Evolutionary conservation across 129 eudicot species (phyloP).

Genomic region (Scalesia atractyloides): DNA sequence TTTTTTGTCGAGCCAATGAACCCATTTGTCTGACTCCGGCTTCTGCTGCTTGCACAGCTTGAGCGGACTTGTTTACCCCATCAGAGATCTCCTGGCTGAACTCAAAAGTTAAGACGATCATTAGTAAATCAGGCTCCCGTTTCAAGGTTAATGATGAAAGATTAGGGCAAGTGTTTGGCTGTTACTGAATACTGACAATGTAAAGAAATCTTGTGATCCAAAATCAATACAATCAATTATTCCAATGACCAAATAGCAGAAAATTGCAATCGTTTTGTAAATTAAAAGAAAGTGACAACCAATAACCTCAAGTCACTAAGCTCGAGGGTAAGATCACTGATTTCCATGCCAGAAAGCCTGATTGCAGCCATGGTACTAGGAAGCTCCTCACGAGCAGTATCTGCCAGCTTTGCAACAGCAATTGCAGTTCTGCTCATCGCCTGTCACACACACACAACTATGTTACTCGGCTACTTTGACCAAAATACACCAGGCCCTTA

Average conservation of each 20-base stretch:
- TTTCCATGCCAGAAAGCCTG: constrained; percentile 89
- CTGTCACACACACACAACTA: constrained; percentile 37
- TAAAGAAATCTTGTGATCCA: background rate
- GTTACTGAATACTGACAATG: background rate
- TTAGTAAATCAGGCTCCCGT: background rate
- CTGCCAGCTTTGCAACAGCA: constrained; percentile 80
- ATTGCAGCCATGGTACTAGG: constrained; percentile 94
- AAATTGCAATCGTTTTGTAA: background rate
- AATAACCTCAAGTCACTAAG: constrained; percentile 74
- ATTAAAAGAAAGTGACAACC: background rate
- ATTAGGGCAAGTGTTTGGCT: background rate
- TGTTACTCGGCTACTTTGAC: background rate
- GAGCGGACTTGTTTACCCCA: constrained; percentile 79
- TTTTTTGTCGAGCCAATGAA: constrained; percentile 67
- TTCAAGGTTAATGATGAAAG: background rate
- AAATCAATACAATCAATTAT: background rate
- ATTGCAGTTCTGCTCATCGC: constrained; percentile 79
- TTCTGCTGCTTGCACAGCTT: constrained; percentile 91
- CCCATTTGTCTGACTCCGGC: constrained; percentile 83
- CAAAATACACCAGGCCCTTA: background rate
- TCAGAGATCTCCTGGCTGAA: constrained; percentile 90
- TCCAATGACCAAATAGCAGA: background rate
- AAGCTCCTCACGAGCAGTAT: constrained; percentile 83
- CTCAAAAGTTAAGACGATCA: background rate
- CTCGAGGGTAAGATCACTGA: constrained; percentile 89